Evolutionary conservation across 1,284 basidiomycete genomes (phyloP).

Genomic region (Austroboletus novae-zelandiae): DNA sequence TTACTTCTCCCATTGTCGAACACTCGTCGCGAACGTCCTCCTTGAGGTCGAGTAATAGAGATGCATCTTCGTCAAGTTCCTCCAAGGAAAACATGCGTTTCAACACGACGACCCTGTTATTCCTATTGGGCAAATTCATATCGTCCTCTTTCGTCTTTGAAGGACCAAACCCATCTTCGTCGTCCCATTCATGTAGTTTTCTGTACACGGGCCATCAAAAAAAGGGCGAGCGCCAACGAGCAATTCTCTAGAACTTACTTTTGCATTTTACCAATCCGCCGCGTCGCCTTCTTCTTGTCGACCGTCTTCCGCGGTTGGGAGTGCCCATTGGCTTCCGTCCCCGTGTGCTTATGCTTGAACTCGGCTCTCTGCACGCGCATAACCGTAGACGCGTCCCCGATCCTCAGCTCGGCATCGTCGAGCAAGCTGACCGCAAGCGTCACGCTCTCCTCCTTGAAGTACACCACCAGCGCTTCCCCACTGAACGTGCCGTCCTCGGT

Average conservation of each 20-base stretch:
- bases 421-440: constrained; percentile 81
- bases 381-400: constrained; percentile 71
- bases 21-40: constrained; percentile 97
- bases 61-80: constrained; percentile 86
- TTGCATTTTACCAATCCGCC: constrained; percentile 85
- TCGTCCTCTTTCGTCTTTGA: constrained; percentile 54
- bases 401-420: constrained; percentile 88
- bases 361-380: constrained; percentile 88
- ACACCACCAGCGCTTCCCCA: constrained; percentile 95
- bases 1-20: constrained; percentile 88
- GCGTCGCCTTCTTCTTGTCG: constrained; percentile 79
- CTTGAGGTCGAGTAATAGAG: constrained; percentile 89
- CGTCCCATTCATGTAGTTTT: constrained; percentile 84
- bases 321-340: constrained; percentile 27
- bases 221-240: neutral
- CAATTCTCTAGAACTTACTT: constrained; percentile 55
- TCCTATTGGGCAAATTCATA: constrained; percentile 46
- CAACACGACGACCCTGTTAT: constrained; percentile 82
- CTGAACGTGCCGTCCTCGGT: constrained; percentile 88
- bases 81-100: constrained; percentile 93
- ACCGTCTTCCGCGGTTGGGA: constrained; percentile 62
- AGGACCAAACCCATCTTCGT: constrained; percentile 81
- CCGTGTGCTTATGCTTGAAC: constrained; percentile 66
- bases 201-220: constrained; percentile 35
- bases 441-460: constrained; percentile 97